These are phyloP conservation scores for Stephania yunnanensis DNA, from an alignment of 164 flowering plant species.

Conservation along the genomic window DNA sequence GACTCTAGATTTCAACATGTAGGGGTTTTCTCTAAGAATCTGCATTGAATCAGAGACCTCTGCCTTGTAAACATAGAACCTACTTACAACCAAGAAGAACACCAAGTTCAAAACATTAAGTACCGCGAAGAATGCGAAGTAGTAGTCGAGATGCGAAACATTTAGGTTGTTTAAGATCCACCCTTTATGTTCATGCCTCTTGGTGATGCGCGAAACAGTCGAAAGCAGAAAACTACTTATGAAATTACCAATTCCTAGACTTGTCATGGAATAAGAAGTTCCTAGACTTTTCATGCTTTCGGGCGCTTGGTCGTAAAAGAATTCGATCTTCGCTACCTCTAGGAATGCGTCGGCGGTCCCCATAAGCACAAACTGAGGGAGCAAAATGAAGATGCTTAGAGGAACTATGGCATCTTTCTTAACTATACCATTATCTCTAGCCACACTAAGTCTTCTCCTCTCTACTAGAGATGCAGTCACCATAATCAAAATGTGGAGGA, in stretches of 20 bases:
- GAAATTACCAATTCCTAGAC: constrained; percentile 25
- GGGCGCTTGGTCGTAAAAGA: constrained; percentile 29
- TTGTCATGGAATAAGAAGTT: constrained; percentile 17
- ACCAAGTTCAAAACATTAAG: constrained; percentile 43
- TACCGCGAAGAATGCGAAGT: constrained; percentile 39
- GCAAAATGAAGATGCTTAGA: constrained; percentile 20
- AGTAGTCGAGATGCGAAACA: constrained; percentile 28
- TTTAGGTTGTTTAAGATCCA: constrained; percentile 27
- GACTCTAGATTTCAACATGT: neutral
- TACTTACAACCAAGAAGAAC: constrained; percentile 38
- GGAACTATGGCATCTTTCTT: constrained; percentile 12
- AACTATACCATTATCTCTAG: constrained; percentile 11
- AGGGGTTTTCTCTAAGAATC: constrained; percentile 3
- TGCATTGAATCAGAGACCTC: constrained; percentile 31
- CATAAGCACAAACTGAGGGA: constrained; percentile 22
- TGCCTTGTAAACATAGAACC: constrained; percentile 46
- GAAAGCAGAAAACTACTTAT: constrained; percentile 22
- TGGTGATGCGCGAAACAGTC: constrained; percentile 13
- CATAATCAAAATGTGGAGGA: constrained; percentile 40
- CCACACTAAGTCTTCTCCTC: constrained; percentile 29
- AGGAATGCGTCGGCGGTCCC: constrained; percentile 25
- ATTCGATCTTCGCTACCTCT: constrained; percentile 24
- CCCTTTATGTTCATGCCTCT: constrained; percentile 14
- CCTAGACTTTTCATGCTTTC: constrained; percentile 29
- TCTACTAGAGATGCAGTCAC: constrained; percentile 44